Conservation (phyloP, 176 grass and related monocot genomes). For the Oryza punctata region DNA sequence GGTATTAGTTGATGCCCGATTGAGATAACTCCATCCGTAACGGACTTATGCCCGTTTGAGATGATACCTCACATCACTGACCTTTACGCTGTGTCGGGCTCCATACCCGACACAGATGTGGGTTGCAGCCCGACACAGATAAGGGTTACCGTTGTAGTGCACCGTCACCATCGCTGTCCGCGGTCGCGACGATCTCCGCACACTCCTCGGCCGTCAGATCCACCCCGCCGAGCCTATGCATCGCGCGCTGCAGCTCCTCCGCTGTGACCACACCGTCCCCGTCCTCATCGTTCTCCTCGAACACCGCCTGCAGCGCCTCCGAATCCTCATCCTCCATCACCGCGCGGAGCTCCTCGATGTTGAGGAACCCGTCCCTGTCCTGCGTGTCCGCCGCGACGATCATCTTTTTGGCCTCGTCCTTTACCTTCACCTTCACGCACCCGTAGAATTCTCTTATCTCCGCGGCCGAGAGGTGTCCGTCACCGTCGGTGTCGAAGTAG, state of each 20-base stretch:
- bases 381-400: conserved; percentile 20
- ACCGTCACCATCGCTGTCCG: conserved; percentile 37
- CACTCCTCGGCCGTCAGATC: conserved; percentile 10
- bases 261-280: conserved; percentile 44
- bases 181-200: background rate
- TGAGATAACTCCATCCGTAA: no score
- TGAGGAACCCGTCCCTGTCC: conserved; percentile 46
- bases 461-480: conserved; percentile 42
- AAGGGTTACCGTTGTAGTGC: no score
- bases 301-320: conserved; percentile 10
- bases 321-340: conserved; percentile 2
- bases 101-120: no score
- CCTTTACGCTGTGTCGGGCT: no score
- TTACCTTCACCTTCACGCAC: no score
- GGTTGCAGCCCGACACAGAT: no score
- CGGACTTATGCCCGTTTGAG: no score
- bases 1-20: no score
- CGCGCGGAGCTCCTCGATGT: conserved; percentile 30
- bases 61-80: no score
- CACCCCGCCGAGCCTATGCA: background rate
- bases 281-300: background rate
- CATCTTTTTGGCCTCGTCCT: conserved; percentile 33
- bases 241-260: conserved; percentile 5
- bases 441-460: conserved; percentile 16
- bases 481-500: conserved; percentile 30